phyloP scores from a whole-genome alignment of 768 basidiomycete species.

The Leccinum incarnatum region DNA sequence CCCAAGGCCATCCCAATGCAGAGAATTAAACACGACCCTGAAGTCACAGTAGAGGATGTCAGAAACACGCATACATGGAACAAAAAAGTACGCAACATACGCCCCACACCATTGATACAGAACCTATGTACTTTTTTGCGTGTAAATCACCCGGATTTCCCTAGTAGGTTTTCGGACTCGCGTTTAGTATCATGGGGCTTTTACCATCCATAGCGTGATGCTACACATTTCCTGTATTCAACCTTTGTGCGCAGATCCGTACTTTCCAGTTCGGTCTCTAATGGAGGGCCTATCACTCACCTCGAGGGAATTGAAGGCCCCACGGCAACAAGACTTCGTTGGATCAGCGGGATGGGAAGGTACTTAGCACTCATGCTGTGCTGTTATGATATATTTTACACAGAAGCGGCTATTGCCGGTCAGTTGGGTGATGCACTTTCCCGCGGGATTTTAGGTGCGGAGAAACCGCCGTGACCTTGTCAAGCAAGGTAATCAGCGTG shows the following conservation, averaged over 20 bases:
- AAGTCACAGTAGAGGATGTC: slow-evolving; percentile 28
- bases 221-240: background rate
- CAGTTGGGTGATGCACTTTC: no score
- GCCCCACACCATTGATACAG: slow-evolving; percentile 42
- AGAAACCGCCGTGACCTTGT: no score
- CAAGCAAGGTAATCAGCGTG: no score
- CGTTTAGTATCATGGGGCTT: slow-evolving; percentile 67
- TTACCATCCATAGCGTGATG: slow-evolving; percentile 57
- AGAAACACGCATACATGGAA: background rate
- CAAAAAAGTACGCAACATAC: slow-evolving; percentile 16
- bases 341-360: no score
- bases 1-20: slow-evolving; percentile 38
- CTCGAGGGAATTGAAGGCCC: no score
- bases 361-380: no score
- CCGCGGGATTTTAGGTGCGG: no score
- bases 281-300: slow-evolving; percentile 37
- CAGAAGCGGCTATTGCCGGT: no score
- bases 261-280: slow-evolving; percentile 41
- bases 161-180: slow-evolving; percentile 61
- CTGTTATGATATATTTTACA: no score
- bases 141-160: background rate
- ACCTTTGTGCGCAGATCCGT: slow-evolving; percentile 36
- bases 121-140: no score
- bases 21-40: slow-evolving; percentile 34
- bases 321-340: no score